These are phyloP conservation scores for Ceratocystis albifundus DNA, from an alignment of 2,329 filamentous ascomycete species.

Conservation along the genomic window DNA sequence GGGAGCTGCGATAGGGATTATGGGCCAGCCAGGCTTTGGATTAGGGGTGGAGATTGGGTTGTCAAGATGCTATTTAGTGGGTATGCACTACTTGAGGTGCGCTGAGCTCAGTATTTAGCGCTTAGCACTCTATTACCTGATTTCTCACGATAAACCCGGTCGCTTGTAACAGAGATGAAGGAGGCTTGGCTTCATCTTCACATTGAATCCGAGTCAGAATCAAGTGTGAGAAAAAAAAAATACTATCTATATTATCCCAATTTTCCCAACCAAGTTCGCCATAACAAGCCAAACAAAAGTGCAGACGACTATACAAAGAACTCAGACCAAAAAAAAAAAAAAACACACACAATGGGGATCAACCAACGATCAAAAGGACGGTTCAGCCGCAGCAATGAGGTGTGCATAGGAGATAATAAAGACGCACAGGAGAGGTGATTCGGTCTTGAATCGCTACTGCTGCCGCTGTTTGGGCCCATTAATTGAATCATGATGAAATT, in stretches of 20 bases:
- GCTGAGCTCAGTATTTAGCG: too few relatives aligned
- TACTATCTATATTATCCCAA: constrained; percentile 6
- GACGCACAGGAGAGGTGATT: constrained; percentile 10
- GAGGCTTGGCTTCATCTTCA: too few relatives aligned
- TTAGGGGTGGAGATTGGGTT: too few relatives aligned
- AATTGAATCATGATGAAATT: background rate
- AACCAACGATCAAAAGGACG: constrained; percentile 5
- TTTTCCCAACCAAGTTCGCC: constrained; percentile 22
- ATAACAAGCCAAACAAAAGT: constrained; percentile 17
- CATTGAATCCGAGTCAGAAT: too few relatives aligned
- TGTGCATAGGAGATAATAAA: constrained; percentile 15
- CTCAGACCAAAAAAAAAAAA: constrained; percentile 2
- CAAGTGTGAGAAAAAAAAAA: background rate
- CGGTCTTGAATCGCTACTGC: background rate
- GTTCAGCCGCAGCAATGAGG: background rate
- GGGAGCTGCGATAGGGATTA: background rate
- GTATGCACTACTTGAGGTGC: too few relatives aligned
- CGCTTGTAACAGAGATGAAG: too few relatives aligned
- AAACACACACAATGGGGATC: background rate
- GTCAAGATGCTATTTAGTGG: too few relatives aligned
- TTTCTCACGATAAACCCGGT: too few relatives aligned
- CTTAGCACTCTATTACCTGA: too few relatives aligned
- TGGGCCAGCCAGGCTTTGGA: too few relatives aligned
- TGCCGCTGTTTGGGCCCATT: background rate
- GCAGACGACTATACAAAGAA: constrained; percentile 18